phyloP scores from a whole-genome alignment of 169 alveolate genomes.

The Plasmodium gaboni region DNA sequence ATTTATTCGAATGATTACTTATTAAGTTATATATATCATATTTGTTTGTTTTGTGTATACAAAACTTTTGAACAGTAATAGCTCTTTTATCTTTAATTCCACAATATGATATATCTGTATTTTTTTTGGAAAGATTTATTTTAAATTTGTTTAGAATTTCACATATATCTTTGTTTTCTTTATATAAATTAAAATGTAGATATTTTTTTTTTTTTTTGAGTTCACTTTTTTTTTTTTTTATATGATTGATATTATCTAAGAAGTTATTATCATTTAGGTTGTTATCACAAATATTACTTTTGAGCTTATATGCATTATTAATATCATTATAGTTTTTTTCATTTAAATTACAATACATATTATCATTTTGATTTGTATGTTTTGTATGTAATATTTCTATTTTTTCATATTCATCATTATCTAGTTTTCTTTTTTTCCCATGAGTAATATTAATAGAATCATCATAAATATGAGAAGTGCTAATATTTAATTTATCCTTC shows the following conservation, averaged over 20 bases:
- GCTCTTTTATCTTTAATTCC: conserved; percentile 96
- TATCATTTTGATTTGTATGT: background rate
- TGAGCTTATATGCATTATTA: background rate
- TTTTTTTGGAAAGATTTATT: conserved; percentile 87
- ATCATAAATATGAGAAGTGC: too few species aligned
- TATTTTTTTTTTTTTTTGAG: conserved; percentile 66
- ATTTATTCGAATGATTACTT: conserved; percentile 74
- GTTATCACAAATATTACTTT: background rate
- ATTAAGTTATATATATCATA: conserved; percentile 81
- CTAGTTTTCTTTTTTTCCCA: too few species aligned
- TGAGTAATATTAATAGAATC: too few species aligned
- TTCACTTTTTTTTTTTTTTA: conserved; percentile 14
- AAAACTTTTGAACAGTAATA: conserved; percentile 91
- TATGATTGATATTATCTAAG: conserved; percentile 26
- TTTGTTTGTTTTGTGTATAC: conserved; percentile 81
- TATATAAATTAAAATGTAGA: conserved; percentile 86
- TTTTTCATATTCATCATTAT: too few species aligned
- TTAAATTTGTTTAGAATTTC: conserved; percentile 92
- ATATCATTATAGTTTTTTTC: background rate
- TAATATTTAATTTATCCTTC: too few species aligned
- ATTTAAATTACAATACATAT: background rate
- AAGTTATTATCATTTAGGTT: background rate
- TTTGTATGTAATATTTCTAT: too few species aligned
- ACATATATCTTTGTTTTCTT: conserved; percentile 93
- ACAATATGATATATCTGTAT: conserved; percentile 88